These are phyloP conservation scores for Plectranthus barbatus DNA, from an alignment of 257 asterid species.

Conservation along the genomic window DNA sequence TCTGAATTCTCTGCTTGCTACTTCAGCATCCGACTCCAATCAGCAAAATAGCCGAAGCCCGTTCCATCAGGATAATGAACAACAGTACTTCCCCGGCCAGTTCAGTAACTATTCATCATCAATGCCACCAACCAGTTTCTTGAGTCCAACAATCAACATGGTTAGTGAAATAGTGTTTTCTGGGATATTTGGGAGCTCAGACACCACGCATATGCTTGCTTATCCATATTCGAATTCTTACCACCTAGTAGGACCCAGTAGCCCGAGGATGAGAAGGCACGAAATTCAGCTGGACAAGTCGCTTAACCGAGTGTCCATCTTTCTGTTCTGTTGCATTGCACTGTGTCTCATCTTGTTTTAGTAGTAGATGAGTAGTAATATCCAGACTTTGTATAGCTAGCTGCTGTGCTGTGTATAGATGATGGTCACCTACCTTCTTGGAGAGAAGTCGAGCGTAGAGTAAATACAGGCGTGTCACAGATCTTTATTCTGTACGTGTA, in stretches of 20 bases:
- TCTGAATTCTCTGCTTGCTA: conserved; percentile 13
- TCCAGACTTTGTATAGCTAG: conserved; percentile 19
- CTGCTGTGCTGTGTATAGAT: conserved; percentile 26
- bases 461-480: no score
- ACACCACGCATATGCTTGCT: conserved; percentile 36
- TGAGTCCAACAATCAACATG: conserved; percentile 64
- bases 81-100: conserved; percentile 19
- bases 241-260: conserved; percentile 31
- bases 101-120: conserved; percentile 29
- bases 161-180: conserved; percentile 75
- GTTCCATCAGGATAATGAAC: conserved; percentile 23
- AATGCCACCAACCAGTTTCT: conserved; percentile 32
- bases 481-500: background rate
- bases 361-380: conserved; percentile 9
- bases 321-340: conserved; percentile 59
- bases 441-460: no score
- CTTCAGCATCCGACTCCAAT: conserved; percentile 25
- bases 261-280: conserved; percentile 77
- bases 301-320: conserved; percentile 59
- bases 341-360: conserved; percentile 77
- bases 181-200: conserved; percentile 54
- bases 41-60: conserved; percentile 29
- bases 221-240: conserved; percentile 44
- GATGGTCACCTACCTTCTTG: no score
- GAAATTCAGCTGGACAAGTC: conserved; percentile 69